Base-by-base conservation (phyloP, 1,284 basidiomycete genomes). In the Rhizopogon parksii region DNA sequence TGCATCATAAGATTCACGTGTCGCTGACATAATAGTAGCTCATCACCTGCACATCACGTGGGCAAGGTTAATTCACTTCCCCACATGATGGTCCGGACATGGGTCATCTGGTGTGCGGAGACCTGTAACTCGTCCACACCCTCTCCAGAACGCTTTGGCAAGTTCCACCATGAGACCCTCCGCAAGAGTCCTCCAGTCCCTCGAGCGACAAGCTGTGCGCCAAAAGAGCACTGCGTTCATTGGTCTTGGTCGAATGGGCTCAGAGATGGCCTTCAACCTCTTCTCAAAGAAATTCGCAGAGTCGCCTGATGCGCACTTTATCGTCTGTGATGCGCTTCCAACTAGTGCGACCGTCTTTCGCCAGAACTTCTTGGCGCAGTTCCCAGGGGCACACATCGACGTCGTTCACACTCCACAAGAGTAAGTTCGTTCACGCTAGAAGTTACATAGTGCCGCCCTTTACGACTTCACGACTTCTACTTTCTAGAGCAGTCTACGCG, bases 191-290 rank as follows among this genome's bases (percentile, higher is more conserved):
- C 56, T 68, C 4, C 59, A 57, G 17, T 52, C 55, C 3, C 50
- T 65, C 8, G 57, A 60, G n/a, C 54, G 55, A 3, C 58, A 43
- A 19, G 46, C 53, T n/a, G 30, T 60, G 34, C 77, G 85, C 36
- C 60, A 69, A 12, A 75, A 74, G 40, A 82, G 76, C 59, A 79
- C 81, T 32, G 82, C 80, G 49, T 91, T 91, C 69, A 83, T 91
- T 50, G 89, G 89, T 4, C 78, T 91, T 11, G 88, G 88, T 37
- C 74, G 82, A 47, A 91, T 92, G 89, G 89, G 89, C 30, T 80
- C 78, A 46, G 82, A 88, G 63, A 91, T 91, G 90, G 89, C 89
- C 14, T 77, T 75, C 66, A 91, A 91, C 66, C 75, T 91, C 47
- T 88, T 89, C 70, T 82, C 84, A 0, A 85, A 85, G 60, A 77